Evolutionary conservation across 2,329 filamentous ascomycete genomes (phyloP).

Genomic region (Emydomyces testavorans): DNA sequence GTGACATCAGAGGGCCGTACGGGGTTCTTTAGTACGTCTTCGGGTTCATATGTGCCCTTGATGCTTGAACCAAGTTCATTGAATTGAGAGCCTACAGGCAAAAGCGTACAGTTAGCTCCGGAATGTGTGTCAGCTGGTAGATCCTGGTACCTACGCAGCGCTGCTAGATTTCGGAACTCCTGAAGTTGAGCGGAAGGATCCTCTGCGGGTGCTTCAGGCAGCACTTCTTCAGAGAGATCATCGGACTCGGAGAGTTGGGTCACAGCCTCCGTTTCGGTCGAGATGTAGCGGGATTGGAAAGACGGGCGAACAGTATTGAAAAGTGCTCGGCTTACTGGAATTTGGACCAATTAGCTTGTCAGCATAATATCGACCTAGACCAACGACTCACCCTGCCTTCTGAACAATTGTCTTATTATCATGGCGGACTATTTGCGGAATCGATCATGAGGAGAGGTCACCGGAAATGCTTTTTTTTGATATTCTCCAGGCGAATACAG

Average conservation of each 20-base stretch:
- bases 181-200: not conserved
- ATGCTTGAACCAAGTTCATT: conserved; percentile 26
- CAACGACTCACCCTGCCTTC: conserved; percentile 31
- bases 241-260: not conserved
- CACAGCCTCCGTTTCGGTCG: not conserved
- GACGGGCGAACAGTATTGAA: conserved; percentile 4
- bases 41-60: conserved; percentile 24
- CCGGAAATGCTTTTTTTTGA: conserved; percentile 3
- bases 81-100: conserved; percentile 23
- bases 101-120: not conserved
- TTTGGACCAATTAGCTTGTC: not conserved
- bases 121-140: not conserved
- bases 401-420: conserved; percentile 32
- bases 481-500: conserved; percentile 1
- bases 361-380: not conserved
- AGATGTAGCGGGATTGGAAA: conserved; percentile 6
- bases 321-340: conserved; percentile 9
- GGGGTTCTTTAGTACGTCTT: conserved; percentile 49
- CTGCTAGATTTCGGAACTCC: not conserved
- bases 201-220: not conserved
- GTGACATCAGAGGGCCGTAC: conserved; percentile 69
- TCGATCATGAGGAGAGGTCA: conserved; percentile 13
- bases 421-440: conserved; percentile 22
- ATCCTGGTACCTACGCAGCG: conserved; percentile 1
- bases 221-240: not conserved